These are phyloP conservation scores for Orbilia ellipsospora DNA, from an alignment of 2,329 filamentous ascomycete genomes.

Conservation along the genomic window DNA sequence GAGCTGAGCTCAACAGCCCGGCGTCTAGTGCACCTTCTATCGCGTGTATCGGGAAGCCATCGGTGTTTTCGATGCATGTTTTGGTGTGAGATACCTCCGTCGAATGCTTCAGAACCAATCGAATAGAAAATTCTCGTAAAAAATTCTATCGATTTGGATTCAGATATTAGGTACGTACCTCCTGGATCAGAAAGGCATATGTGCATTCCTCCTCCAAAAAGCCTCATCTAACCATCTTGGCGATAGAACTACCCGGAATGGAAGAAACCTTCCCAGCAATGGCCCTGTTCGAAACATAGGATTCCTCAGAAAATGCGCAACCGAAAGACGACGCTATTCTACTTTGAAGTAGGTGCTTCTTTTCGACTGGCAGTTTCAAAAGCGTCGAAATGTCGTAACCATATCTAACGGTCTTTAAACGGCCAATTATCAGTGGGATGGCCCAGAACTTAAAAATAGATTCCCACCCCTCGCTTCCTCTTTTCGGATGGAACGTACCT, in stretches of 20 bases:
- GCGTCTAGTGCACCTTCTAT: conserved; percentile 39
- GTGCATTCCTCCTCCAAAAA: conserved; percentile 32
- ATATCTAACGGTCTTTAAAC: conserved; percentile 45
- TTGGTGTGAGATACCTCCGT: conserved; percentile 30
- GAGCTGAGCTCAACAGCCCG: conserved; percentile 26
- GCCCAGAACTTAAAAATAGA: conserved; percentile 40
- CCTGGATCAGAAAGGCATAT: conserved; percentile 35
- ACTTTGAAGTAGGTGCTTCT: conserved; percentile 18
- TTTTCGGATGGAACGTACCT: conserved; percentile 47
- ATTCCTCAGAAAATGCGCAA: conserved; percentile 27
- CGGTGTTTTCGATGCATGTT: conserved; percentile 34
- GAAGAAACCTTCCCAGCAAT: conserved; percentile 5
- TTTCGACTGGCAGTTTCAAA: conserved; percentile 8
- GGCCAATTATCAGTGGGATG: conserved; percentile 28
- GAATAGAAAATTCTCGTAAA: conserved; percentile 25
- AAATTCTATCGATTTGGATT: conserved; percentile 51
- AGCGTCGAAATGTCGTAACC: conserved; percentile 12
- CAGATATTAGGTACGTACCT: conserved; percentile 16
- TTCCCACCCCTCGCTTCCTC: conserved; percentile 39
- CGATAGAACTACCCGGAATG: conserved; percentile 49
- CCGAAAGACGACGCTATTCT: conserved; percentile 8
- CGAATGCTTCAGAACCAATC: conserved; percentile 11
- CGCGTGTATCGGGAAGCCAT: conserved; percentile 40
- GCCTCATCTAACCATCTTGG: conserved; percentile 39
- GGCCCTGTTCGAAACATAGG: conserved; percentile 45